A percentile compares a stretch with the other conserved stretches of the same genome.
These are phyloP conservation scores for Rhizoclosmatium globosum DNA, from an alignment of 192 early-diverging fungal genomes.

Conservation along the genomic window DNA sequence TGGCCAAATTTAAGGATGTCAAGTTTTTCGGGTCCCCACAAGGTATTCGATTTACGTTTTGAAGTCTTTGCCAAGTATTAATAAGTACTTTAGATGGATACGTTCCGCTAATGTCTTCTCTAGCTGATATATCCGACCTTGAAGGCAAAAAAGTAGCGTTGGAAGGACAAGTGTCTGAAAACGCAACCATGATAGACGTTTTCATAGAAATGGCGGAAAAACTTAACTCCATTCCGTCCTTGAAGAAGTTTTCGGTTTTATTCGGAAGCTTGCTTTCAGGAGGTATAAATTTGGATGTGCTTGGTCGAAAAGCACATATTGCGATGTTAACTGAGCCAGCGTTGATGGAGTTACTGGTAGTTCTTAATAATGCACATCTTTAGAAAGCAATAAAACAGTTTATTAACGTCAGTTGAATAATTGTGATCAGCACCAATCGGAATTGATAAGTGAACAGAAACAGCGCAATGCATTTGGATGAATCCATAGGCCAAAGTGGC, in stretches of 20 bases:
- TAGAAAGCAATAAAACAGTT: not conserved
- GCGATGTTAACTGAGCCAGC: conserved; percentile 32
- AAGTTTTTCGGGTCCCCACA: conserved; percentile 37
- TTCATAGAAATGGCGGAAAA: conserved; percentile 29
- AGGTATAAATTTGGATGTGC: not conserved
- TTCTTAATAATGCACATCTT: not conserved
- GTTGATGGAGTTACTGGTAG: conserved; percentile 19
- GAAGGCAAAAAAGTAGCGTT: not conserved
- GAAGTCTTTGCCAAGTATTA: not conserved
- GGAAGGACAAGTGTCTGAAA: not conserved
- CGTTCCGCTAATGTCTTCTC: conserved; percentile 18
- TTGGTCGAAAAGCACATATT: conserved; percentile 43
- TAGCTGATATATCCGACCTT: conserved; percentile 1
- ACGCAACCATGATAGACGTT: conserved; percentile 6
- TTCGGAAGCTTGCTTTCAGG: not conserved
- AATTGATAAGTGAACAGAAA: not conserved
- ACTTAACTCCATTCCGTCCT: not conserved
- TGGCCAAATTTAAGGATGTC: conserved; percentile 30
- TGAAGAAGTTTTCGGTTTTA: conserved; percentile 21
- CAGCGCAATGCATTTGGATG: not conserved
- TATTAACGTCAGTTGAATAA: no score
- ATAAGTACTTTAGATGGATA: conserved; percentile 9
- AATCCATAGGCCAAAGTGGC: conserved; percentile 18
- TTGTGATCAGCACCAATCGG: not conserved
- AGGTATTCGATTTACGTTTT: not conserved